Evolutionary conservation across 2,329 filamentous ascomycete genomes (phyloP), one percentile per base, ranked within the genome.

Genomic region (Emergomyces pasteurianus): DNA sequence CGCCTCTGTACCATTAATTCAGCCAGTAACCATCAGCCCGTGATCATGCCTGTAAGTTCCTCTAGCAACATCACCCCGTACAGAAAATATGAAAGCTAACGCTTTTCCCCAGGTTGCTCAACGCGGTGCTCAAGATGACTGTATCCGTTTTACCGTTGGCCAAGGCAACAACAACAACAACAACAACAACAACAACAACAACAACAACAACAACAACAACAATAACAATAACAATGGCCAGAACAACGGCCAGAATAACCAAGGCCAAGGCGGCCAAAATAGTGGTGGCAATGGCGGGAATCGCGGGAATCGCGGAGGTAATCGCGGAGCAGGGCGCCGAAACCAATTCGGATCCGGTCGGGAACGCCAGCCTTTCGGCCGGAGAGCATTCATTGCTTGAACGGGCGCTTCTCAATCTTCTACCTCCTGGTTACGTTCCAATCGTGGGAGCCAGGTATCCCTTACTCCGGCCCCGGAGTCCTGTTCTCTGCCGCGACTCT

Each of bases 1-100:
- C 75, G 81, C 58, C 77, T 78, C 49, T 83, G 80, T 68, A 80
- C 79, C 23, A 79, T 83, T 73, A 77, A 77, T 26, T 74, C 79
- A 1, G 73, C 79, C 3, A 71, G 70, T 62, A 83, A 82, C 67
- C 80, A 83, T 70, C 81, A 83, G 69, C 81, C 80, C 16, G 81
- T 83, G 1, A 66, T 81, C 28, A 84, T 84, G 81, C 81, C 81
- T 34, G 66, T 67, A 62, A 60, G 66, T 65, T 31, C 36, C 52
- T 31, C 7, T 50, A 5, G 23, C 28, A 38, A 21, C 38, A 4
- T 53, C 43, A n/a, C 8, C 14, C 12, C 2, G 21, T 73, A 59
- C 55, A 47, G 12, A 42, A 28, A 31, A 46, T 47, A 50, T 53
- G 46, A 50, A 31, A 36, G 46, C 18, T 61, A 21, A 58, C 47